Percentiles rank a stretch among this genome's conserved stretches.
Evolutionary conservation across 768 basidiomycete genomes (phyloP).

Genomic region (Podaxis pistillaris): DNA sequence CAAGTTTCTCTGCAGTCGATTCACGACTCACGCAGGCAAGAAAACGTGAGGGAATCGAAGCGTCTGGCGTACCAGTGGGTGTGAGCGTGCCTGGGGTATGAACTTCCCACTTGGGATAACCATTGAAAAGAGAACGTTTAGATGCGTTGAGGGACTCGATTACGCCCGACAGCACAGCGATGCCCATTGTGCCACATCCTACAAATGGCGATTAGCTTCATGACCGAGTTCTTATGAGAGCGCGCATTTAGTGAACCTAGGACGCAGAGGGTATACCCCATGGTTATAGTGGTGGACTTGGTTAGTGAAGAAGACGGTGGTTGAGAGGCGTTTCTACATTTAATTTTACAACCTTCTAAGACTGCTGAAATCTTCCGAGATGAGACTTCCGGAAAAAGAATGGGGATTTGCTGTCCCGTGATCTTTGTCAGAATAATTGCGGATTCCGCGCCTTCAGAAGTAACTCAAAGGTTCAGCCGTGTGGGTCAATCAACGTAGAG

Average conservation of each 20-base stretch:
- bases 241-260: slow-evolving; percentile 50
- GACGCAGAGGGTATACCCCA: slow-evolving; percentile 93
- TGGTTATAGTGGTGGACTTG: slow-evolving; percentile 25
- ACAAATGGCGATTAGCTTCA: slow-evolving; percentile 20
- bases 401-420: background rate
- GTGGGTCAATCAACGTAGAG: background rate
- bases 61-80: slow-evolving; percentile 59
- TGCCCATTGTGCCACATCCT: slow-evolving; percentile 99
- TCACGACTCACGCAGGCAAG: slow-evolving; percentile 84
- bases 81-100: slow-evolving; percentile 75
- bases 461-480: background rate
- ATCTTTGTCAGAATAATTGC: background rate
- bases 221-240: slow-evolving; percentile 11
- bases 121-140: slow-evolving; percentile 14
- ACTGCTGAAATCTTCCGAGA: slow-evolving; percentile 3
- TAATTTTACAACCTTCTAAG: background rate
- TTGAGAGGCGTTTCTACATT: slow-evolving; percentile 1
- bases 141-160: slow-evolving; percentile 70
- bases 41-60: slow-evolving; percentile 75
- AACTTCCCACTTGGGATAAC: slow-evolving; percentile 57
- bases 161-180: slow-evolving; percentile 92
- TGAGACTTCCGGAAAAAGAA: slow-evolving; percentile 4
- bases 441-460: background rate
- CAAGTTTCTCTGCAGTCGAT: slow-evolving; percentile 70
- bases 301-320: background rate